phyloP scores from a whole-genome alignment of 257 asterid species.

The Penstemon newberryi region DNA sequence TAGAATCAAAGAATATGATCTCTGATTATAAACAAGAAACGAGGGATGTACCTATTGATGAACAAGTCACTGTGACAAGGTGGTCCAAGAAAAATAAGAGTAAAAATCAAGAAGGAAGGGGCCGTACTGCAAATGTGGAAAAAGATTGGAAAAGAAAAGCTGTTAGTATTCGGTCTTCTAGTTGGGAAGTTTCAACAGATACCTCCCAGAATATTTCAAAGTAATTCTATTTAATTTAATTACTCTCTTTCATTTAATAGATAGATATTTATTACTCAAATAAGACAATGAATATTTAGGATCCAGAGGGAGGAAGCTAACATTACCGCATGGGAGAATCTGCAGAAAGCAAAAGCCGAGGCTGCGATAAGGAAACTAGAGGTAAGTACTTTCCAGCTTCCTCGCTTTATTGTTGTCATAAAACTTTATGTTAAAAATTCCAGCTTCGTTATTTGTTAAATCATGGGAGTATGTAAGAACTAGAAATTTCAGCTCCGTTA shows the following conservation, averaged over 20 bases:
- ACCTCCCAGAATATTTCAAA: slow-evolving; percentile 42
- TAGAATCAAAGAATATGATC: slow-evolving; percentile 40
- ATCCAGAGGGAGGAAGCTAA: slow-evolving; percentile 68
- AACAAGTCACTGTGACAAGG: slow-evolving; percentile 77
- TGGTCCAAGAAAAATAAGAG: slow-evolving; percentile 77
- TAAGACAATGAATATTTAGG: slow-evolving; percentile 28
- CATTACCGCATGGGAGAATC: slow-evolving; percentile 77
- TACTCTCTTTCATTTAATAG: slow-evolving; percentile 9
- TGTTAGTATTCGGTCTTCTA: slow-evolving; percentile 44
- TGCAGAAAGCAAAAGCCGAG: slow-evolving; percentile 87
- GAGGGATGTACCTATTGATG: slow-evolving; percentile 79
- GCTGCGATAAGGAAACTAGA: slow-evolving; percentile 73
- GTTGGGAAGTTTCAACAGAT: too few relatives aligned
- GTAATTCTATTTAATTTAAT: slow-evolving; percentile 37
- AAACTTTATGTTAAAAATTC: too few relatives aligned
- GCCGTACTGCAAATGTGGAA: slow-evolving; percentile 39
- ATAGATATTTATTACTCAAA: neutral
- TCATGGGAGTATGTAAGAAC: too few relatives aligned
- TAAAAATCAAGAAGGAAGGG: slow-evolving; percentile 32
- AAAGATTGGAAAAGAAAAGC: slow-evolving; percentile 67
- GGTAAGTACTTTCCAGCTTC: slow-evolving; percentile 34
- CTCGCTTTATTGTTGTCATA: neutral
- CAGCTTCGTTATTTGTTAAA: too few relatives aligned
- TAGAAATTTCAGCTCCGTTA: too few relatives aligned
- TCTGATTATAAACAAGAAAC: slow-evolving; percentile 55